Conservation (phyloP, 352 stramenopile genomes). For the Pythium apleroticum region DNA sequence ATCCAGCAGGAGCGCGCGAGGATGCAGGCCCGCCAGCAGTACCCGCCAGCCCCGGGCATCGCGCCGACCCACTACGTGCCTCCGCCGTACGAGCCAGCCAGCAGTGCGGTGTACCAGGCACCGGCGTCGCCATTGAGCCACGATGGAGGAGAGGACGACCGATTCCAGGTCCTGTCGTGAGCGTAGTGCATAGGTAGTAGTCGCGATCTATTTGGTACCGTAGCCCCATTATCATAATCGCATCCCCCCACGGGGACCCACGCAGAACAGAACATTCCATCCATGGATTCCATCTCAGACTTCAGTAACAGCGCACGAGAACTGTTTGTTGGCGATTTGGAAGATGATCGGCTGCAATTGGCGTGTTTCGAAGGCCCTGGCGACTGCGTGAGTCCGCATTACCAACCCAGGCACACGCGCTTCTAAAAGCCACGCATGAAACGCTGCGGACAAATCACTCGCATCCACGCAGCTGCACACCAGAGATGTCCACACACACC, state of each 20-base stretch:
- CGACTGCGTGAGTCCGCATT: not conserved
- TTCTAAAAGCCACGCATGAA: not conserved
- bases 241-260: not conserved
- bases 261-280: too few relatives aligned
- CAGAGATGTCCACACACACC: too few relatives aligned
- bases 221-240: conserved; percentile 1
- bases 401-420: not conserved
- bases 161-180: conserved; percentile 31
- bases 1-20: conserved; percentile 29
- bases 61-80: not conserved
- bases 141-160: conserved; percentile 4
- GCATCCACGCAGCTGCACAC: not conserved
- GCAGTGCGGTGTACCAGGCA: not conserved
- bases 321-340: too few relatives aligned
- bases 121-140: not conserved
- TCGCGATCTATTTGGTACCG: conserved; percentile 1
- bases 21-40: conserved; percentile 22
- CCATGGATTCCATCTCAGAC: too few relatives aligned
- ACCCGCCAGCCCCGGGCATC: not conserved
- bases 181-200: not conserved
- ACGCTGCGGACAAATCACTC: too few relatives aligned
- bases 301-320: too few relatives aligned
- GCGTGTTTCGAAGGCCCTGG: not conserved
- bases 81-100: not conserved
- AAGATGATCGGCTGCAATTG: not conserved